These are phyloP conservation scores for Laguncularia racemosa DNA, from an alignment of 345 rosid species.

Conservation along the genomic window DNA sequence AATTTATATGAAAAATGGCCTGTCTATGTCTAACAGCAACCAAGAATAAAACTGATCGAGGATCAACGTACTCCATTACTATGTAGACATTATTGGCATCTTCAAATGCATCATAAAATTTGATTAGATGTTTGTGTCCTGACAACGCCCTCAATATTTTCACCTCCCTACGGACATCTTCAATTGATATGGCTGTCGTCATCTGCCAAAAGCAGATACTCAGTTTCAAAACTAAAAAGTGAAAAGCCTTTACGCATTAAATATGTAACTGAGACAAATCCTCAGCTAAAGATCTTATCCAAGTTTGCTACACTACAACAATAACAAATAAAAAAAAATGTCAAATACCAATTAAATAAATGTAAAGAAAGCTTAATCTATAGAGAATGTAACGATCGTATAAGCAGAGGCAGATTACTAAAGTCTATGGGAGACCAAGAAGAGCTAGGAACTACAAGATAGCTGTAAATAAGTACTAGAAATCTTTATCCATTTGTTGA, in stretches of 20 bases:
- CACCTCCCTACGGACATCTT: slow-evolving; percentile 96
- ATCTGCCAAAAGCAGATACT: slow-evolving; percentile 47
- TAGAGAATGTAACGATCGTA: too few relatives aligned
- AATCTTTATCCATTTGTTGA: too few relatives aligned
- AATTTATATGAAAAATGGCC: too few relatives aligned
- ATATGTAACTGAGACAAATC: not conserved
- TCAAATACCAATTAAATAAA: too few relatives aligned
- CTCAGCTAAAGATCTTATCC: too few relatives aligned
- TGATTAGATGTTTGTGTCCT: slow-evolving; percentile 71
- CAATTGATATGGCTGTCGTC: slow-evolving; percentile 76
- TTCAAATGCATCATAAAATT: slow-evolving; percentile 80
- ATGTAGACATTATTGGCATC: slow-evolving; percentile 71
- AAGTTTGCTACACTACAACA: too few relatives aligned
- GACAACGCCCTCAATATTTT: slow-evolving; percentile 77
- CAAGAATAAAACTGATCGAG: slow-evolving; percentile 5
- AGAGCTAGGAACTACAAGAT: too few relatives aligned
- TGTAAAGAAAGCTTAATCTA: too few relatives aligned
- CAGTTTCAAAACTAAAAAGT: slow-evolving; percentile 4
- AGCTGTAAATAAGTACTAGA: too few relatives aligned
- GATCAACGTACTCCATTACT: slow-evolving; percentile 82
- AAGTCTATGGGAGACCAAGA: too few relatives aligned
- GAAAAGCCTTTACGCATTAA: not conserved
- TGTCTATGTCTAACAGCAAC: not conserved
- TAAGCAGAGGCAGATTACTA: too few relatives aligned
- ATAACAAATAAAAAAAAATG: too few relatives aligned